These are phyloP conservation scores for Xerocomus brunneocitrinus DNA, from an alignment of 768 basidiomycete genomes.

Conservation along the genomic window DNA sequence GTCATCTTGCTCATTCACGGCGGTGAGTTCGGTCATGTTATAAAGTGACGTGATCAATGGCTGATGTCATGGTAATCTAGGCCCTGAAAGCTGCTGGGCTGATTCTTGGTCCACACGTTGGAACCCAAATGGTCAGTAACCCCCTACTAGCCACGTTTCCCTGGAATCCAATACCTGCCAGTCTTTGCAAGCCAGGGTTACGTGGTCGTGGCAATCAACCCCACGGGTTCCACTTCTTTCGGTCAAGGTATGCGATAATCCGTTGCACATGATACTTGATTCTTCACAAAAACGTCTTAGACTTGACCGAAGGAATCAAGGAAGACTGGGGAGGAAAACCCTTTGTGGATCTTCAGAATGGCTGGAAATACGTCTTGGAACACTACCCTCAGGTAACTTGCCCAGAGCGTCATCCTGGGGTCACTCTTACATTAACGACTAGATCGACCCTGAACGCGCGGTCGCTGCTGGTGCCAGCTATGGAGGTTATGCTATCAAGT, in stretches of 20 bases:
- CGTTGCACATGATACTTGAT: not conserved
- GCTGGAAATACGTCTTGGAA: conserved; percentile 67
- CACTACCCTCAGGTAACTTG: conserved; percentile 59
- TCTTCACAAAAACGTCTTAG: conserved; percentile 32
- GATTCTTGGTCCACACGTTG: conserved; percentile 90
- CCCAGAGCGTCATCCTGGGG: not conserved
- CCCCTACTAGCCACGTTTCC: not conserved
- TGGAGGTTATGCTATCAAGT: conserved; percentile 86
- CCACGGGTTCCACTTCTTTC: conserved; percentile 91
- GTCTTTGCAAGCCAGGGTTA: conserved; percentile 88
- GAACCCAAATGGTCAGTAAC: conserved; percentile 72
- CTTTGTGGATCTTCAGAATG: conserved; percentile 69
- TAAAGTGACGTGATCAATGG: not conserved
- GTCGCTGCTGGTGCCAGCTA: conserved; percentile 81
- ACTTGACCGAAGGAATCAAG: conserved; percentile 74
- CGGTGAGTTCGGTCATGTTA: conserved; percentile 32
- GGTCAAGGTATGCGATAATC: conserved; percentile 58
- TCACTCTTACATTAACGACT: not conserved
- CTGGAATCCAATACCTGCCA: conserved; percentile 21
- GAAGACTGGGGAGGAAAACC: conserved; percentile 87
- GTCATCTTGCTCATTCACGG: conserved; percentile 79
- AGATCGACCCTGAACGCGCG: conserved; percentile 68
- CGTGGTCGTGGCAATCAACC: conserved; percentile 83
- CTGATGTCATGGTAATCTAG: conserved; percentile 27
- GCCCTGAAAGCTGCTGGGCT: conserved; percentile 82